Evolutionary conservation across 345 rosid genomes (phyloP), one percentile per base, ranked within the genome.

Genomic region (Acer saccharum): DNA sequence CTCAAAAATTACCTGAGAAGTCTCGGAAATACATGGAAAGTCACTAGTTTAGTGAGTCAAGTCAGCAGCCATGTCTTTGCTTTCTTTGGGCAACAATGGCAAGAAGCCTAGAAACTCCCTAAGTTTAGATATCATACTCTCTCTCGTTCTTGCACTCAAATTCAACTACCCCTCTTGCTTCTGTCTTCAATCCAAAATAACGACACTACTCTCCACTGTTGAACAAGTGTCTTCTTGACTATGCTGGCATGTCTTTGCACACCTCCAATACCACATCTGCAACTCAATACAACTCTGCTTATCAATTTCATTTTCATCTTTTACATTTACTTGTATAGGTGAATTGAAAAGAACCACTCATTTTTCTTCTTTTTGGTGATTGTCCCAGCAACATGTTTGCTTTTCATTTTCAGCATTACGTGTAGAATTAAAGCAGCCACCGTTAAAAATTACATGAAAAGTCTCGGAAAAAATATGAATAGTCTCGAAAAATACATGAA

Each of bases 361-460:
- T 97, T 84, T 86, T 93, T 93, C 76, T 91, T 89, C 89, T 93
- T 95, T 76, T 95, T 95, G 76, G 95, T 93, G 79, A 93, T 86
- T 57, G 97, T 90, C 52, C 89, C 92, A 35, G 89, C 97, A 0
- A 92, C 95, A 77, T 88, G 98, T 76, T 86, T 93, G 86, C 99
- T 95, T 79, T 90, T 92, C 97, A 88, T 95, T 85, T 91, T 95
- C 74, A 93, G 84, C 84, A 86, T 86, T 72, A 92, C 99, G 91
- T 94, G 87, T 77, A 75, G 17, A 48, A 64, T 13, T 50, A 44
- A 35, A 54, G 12, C 2, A 77, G 77, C 63, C 25, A 58, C n/a
- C 0, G 63, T 58, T 58, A 58, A 58, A 0, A 52, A 52, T 52
- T 32, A 11, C 17, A 41, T 13, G 2, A 29, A 29, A 29, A 29